phyloP scores from a whole-genome alignment of 2,329 filamentous ascomycete species.

The Pestalotiopsis sp. region DNA sequence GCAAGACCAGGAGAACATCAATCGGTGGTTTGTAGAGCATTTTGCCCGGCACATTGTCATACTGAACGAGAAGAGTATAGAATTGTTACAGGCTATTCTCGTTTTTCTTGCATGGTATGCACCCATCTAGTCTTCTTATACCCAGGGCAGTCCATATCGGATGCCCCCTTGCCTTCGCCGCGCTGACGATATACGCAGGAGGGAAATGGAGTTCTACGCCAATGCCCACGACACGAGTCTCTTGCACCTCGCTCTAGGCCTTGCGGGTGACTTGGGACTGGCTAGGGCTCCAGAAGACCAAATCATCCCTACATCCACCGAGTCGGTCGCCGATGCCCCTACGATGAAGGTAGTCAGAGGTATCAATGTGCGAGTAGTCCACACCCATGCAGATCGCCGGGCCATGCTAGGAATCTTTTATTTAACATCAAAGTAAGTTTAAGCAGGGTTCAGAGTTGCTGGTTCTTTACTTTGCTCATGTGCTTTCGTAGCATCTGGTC shows the following conservation, averaged over 20 bases:
- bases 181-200: background rate
- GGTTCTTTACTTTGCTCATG: background rate
- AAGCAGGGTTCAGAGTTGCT: background rate
- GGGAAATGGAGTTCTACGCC: background rate
- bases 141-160: background rate
- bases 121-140: background rate
- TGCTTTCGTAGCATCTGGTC: background rate
- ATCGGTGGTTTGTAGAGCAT: background rate
- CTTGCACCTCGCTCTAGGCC: background rate
- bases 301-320: background rate
- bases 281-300: background rate
- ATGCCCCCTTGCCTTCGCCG: too few species aligned
- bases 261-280: background rate
- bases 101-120: background rate
- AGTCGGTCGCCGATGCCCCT: background rate
- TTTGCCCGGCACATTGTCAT: background rate
- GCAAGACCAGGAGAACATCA: too few species aligned
- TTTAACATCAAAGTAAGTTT: background rate
- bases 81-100: background rate
- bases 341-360: background rate
- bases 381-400: background rate
- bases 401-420: slow-evolving; percentile 1
- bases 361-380: background rate
- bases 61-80: background rate
- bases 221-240: background rate